A percentile compares a stretch with the other conserved stretches of the same genome.
Evolutionary conservation across 1,139 yeast genomes (phyloP).

Genomic region (Blastobotrys indianensis): DNA sequence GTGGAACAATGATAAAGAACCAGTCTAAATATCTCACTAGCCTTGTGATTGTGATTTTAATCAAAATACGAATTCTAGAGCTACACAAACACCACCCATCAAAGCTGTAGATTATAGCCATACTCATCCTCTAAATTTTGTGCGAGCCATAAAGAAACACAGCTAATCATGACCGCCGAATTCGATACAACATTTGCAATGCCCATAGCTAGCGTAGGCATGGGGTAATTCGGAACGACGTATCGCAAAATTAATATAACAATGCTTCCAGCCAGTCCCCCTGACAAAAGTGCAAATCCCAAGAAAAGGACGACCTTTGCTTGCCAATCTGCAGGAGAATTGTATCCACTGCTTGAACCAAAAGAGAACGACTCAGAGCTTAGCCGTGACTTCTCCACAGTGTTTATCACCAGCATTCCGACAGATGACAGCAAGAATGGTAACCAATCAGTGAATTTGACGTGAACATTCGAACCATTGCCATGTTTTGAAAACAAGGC

Average conservation of each 20-base stretch:
- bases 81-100: slow-evolving; percentile 16
- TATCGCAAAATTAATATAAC: slow-evolving; percentile 83
- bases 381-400: slow-evolving; percentile 80
- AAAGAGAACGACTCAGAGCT: slow-evolving; percentile 51
- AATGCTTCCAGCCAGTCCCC: slow-evolving; percentile 89
- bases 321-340: slow-evolving; percentile 73
- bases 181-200: slow-evolving; percentile 80
- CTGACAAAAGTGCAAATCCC: slow-evolving; percentile 89
- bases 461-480: slow-evolving; percentile 81
- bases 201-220: slow-evolving; percentile 95
- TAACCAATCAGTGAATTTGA: slow-evolving; percentile 92
- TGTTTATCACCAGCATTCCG: slow-evolving; percentile 88
- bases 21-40: too few relatives aligned
- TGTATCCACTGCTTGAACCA: slow-evolving; percentile 35
- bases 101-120: slow-evolving; percentile 81
- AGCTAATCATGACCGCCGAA: slow-evolving; percentile 75
- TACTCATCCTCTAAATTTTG: slow-evolving; percentile 95
- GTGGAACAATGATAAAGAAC: too few relatives aligned
- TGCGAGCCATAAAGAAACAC: slow-evolving; percentile 83
- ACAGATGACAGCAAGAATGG: slow-evolving; percentile 83
- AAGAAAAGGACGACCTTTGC: slow-evolving; percentile 83
- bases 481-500: slow-evolving; percentile 79
- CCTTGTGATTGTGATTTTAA: too few relatives aligned
- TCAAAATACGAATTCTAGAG: too few relatives aligned
- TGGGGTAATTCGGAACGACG: slow-evolving; percentile 65